A percentile compares a stretch with the other conserved stretches of the same genome.
Conservation (phyloP, 2,329 filamentous ascomycete genomes). For the Botrytis squamosa region DNA sequence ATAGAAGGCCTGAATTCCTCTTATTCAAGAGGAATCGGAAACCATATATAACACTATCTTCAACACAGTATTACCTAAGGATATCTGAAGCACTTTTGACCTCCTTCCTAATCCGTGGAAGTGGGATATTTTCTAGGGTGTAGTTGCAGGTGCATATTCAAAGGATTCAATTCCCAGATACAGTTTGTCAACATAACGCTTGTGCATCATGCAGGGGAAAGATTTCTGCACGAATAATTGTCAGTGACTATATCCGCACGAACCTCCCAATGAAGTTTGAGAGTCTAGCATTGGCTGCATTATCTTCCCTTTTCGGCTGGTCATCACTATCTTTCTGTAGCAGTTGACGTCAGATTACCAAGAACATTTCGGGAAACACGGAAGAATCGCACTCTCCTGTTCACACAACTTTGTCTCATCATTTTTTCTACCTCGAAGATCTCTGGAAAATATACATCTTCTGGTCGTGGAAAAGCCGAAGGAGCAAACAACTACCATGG, state of each 20-base stretch:
- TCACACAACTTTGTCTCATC: background rate
- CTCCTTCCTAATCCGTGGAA: slow-evolving; percentile 10
- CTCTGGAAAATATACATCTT: no score
- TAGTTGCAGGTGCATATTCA: background rate
- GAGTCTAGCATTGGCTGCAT: background rate
- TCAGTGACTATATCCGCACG: background rate
- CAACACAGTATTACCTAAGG: no score
- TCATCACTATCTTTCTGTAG: background rate
- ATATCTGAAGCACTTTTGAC: background rate
- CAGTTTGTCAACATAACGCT: background rate
- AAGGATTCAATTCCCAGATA: background rate
- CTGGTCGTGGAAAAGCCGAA: no score
- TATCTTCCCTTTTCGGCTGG: background rate
- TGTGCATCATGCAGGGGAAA: background rate
- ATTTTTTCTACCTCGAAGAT: background rate
- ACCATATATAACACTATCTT: background rate
- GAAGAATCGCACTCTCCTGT: no score
- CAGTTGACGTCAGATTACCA: no score
- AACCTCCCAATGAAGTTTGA: background rate
- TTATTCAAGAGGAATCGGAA: background rate
- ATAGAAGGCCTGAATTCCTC: no score
- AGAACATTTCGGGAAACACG: background rate
- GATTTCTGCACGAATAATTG: no score
- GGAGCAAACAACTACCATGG: background rate
- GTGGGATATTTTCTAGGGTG: background rate